Evolutionary conservation across 1,139 yeast species (phyloP), one percentile per base, ranked within the genome.

Genomic region (Meyerozyma athensensis): DNA sequence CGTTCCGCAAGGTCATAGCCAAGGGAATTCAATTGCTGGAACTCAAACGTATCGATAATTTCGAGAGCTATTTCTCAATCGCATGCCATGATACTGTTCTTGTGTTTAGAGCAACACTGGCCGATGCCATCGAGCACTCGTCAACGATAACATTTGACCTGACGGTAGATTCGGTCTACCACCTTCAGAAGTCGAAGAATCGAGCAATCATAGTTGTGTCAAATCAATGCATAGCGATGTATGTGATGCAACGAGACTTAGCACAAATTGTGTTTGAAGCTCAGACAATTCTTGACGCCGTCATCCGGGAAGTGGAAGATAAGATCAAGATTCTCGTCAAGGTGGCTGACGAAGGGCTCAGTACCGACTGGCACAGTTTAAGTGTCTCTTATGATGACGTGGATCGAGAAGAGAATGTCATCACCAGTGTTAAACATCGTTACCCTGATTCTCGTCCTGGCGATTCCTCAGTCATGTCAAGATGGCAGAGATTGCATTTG

Each of bases 211-310:
- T 32, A 9, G 26, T 19, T 26, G 28, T 35, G 31, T 30, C 21
- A 4, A 14, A 38, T 35, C 12, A 37, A 35, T 12, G 33, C 35
- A 34, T 30, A 20, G 37, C 34, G 28, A 35, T 20, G 26, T 12
- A 30, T 4, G 26, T 36, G 10, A 28, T 33, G 19, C 26, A n/a
- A 37, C 30, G 10, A 36, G 24, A 5, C 30, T 32, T 19, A 20
- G 28, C 30, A 8, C 30, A 17, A 5, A 21, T 22, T 17, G 16
- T 26, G 36, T 20, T 9, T 13, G 28, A 24, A 12, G 14, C 7
- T 17, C 8, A 14, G 5, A 3, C 7, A n/a, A 24, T 24, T 5
- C 28, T n/a, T 13, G 28, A 24, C 7, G 17, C 14, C 7, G 17
- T 24, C 13, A 17, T 24, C 5, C 13, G 7, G 12, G 28, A 24